phyloP scores from a whole-genome alignment of 306 rosid genomes.

The Vigna angularis region DNA sequence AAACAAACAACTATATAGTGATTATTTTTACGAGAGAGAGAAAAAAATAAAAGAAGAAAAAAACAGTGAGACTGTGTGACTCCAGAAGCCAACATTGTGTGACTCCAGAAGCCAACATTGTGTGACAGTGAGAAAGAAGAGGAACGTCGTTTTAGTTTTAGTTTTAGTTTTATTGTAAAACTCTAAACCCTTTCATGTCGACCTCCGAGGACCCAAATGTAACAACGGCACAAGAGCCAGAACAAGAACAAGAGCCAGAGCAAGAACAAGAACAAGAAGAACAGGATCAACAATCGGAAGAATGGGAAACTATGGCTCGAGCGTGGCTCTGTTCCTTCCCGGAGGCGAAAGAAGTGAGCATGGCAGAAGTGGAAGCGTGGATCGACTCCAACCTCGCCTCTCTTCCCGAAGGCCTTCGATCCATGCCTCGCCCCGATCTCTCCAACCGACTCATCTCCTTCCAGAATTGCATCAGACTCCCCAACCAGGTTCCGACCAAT shows the following conservation, averaged over 20 bases:
- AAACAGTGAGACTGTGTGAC: not conserved
- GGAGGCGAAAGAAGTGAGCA: conserved; percentile 76
- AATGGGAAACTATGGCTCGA: conserved; percentile 96
- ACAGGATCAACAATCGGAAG: conserved; percentile 55
- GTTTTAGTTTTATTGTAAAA: not conserved
- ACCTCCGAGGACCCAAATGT: conserved; percentile 44
- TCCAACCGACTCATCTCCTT: conserved; percentile 81
- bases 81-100: not conserved
- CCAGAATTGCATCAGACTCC: conserved; percentile 78
- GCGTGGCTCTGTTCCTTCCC: conserved; percentile 92
- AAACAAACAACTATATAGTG: too few relatives aligned
- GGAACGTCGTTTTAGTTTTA: not conserved
- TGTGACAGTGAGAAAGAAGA: not conserved
- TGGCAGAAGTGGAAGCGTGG: conserved; percentile 93
- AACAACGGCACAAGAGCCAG: conserved; percentile 35
- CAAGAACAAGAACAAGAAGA: conserved; percentile 48
- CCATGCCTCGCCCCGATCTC: conserved; percentile 91
- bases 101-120: not conserved
- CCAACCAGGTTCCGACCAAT: conserved; percentile 37
- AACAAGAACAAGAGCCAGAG: conserved; percentile 37
- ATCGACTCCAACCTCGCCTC: conserved; percentile 74
- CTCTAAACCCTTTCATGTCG: conserved; percentile 53
- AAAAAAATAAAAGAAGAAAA: too few relatives aligned
- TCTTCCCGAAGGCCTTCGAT: conserved; percentile 75
- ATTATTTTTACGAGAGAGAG: too few relatives aligned